Base-by-base conservation (phyloP, 805 yeast species). In the Saccharomyces mikatae region DNA sequence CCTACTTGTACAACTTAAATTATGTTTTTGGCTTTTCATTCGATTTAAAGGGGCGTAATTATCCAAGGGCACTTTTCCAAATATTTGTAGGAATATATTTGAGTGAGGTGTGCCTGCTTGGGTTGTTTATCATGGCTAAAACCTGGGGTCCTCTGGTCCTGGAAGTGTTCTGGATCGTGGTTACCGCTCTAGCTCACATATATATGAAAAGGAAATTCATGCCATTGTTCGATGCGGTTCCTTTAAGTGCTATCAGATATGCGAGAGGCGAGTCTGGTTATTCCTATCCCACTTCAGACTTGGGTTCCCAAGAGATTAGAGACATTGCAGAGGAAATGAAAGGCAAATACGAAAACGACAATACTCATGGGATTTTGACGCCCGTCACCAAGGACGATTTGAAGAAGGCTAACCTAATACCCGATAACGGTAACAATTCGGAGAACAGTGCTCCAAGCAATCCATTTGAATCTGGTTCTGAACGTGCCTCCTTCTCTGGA, bases 71-170 rank as follows among this genome's bases (percentile, higher is more conserved):
- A 1, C 67, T 87, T 59, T 83, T 86, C 69, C 89, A 86, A 70
- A 74, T 83, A 11, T 86, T 86, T 67, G 86, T 81, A 54, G 90
- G 84, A 13, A 59, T 87, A 46, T 87, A 87, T 68, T 71, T 87
- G 57, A 86, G 84, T 47, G 89, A 87, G 69, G 71, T 85, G 47
- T 83, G 88, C 69, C 71, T 86, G 54, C 69, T 81, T 55, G 92
- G 87, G 44, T 74, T 87, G 66, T 87, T 87, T 65, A 86, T 87
- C 44, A 82, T 86, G 82, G 80, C 82, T 48, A 85, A 87, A 74
- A 77, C 85, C 59, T 87, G 92, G 92, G 89, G 86, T 24, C 81
- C 85, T 61, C 81, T 86, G 59, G 94, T 76, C 2, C 72, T 87
- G 54, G 91, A 86, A 69, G 85, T 75, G 53, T 76, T 82, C n/a